Percentiles rank a stretch among this genome's conserved stretches.
phyloP scores from a whole-genome alignment of 257 asterid species.

The Primulina eburnea region DNA sequence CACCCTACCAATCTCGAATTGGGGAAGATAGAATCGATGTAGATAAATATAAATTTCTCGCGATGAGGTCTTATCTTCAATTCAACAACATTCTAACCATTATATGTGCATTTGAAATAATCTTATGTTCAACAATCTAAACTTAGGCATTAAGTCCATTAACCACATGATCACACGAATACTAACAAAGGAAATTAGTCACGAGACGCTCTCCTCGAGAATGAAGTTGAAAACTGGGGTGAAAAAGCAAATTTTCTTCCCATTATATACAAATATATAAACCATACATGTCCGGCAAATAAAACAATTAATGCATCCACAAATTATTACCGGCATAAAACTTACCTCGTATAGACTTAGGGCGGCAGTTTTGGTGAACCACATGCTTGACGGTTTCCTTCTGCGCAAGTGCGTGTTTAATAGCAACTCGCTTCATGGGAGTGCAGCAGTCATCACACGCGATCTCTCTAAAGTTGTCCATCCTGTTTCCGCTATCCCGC shows the following conservation, averaged over 20 bases:
- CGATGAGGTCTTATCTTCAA: no score
- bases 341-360: slow-evolving; percentile 25
- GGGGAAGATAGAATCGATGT: no score
- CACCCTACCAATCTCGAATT: no score
- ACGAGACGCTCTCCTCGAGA: neutral
- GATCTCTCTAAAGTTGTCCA: slow-evolving; percentile 11
- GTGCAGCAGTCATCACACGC: slow-evolving; percentile 16
- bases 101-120: neutral
- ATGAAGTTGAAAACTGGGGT: neutral
- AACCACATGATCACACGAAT: no score
- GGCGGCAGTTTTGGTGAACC: slow-evolving; percentile 29
- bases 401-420: slow-evolving; percentile 28
- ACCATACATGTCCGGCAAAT: neutral
- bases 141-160: no score
- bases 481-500: slow-evolving; percentile 11
- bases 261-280: no score
- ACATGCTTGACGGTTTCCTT: slow-evolving; percentile 40
- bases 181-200: no score
- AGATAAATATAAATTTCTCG: no score
- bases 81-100: no score
- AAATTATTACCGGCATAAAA: neutral
- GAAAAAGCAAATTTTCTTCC: neutral
- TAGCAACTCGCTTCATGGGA: slow-evolving; percentile 17
- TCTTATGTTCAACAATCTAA: no score
- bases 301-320: no score